phyloP scores from a whole-genome alignment of 1,284 basidiomycete genomes.

The Trametes pubescens region DNA sequence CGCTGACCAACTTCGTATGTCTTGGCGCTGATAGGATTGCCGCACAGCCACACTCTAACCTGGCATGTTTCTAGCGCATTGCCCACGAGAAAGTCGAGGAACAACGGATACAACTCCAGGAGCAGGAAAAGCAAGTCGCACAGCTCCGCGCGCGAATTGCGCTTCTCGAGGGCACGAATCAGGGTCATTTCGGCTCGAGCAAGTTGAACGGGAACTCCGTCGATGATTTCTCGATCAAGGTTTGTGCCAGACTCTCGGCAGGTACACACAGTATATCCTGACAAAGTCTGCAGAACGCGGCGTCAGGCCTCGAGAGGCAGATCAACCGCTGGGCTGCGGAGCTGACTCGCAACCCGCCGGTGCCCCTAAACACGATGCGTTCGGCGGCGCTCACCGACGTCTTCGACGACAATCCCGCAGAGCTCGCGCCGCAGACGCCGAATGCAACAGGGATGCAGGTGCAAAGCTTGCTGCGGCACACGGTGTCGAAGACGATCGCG shows the following conservation, averaged over 20 bases:
- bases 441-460: constrained; percentile 69
- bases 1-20: constrained; percentile 80
- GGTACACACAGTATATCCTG: background rate
- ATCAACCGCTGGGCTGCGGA: constrained; percentile 87
- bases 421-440: constrained; percentile 27
- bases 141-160: constrained; percentile 72
- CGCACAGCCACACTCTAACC: constrained; percentile 8
- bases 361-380: constrained; percentile 60
- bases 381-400: constrained; percentile 69
- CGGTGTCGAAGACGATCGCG: constrained; percentile 78
- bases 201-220: constrained; percentile 66
- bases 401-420: constrained; percentile 48
- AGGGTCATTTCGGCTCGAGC: constrained; percentile 40
- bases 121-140: constrained; percentile 84
- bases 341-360: constrained; percentile 64
- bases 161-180: constrained; percentile 69
- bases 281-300: constrained; percentile 60
- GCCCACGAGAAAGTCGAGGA: constrained; percentile 88
- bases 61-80: constrained; percentile 59
- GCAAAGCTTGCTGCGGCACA: constrained; percentile 79
- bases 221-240: constrained; percentile 87
- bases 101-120: constrained; percentile 77
- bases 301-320: constrained; percentile 77
- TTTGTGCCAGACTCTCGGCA: constrained; percentile 33
- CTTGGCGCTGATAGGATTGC: background rate